These are phyloP conservation scores for Candida sanyaensis DNA, from an alignment of 1,139 yeast genomes.

Conservation along the genomic window DNA sequence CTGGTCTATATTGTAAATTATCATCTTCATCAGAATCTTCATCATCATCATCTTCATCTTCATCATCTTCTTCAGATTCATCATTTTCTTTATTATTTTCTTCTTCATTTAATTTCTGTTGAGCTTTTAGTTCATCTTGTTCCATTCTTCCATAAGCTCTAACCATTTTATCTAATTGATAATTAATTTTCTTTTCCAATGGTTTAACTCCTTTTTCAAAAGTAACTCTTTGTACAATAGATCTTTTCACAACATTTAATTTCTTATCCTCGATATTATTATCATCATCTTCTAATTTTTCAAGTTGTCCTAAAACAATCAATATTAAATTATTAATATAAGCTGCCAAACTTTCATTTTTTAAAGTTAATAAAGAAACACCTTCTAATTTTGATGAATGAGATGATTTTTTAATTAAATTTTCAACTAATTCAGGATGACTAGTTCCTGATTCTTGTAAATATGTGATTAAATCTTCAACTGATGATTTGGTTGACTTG, in stretches of 20 bases:
- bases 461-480: constrained; percentile 14
- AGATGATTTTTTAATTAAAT: constrained; percentile 26
- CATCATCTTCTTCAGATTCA: too few relatives aligned
- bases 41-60: constrained; percentile 22
- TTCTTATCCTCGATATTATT: constrained; percentile 21
- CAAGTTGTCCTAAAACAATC: constrained; percentile 54
- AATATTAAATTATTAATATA: constrained; percentile 70
- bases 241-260: constrained; percentile 49
- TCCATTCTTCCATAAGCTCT: constrained; percentile 72
- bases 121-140: constrained; percentile 29
- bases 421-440: constrained; percentile 28
- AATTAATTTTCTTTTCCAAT: constrained; percentile 79
- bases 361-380: constrained; percentile 72
- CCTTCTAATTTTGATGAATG: constrained; percentile 44
- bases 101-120: constrained; percentile 17
- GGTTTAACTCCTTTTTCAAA: constrained; percentile 92
- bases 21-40: constrained; percentile 51
- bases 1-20: constrained; percentile 64
- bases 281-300: constrained; percentile 38
- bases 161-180: constrained; percentile 88
- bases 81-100: constrained; percentile 24
- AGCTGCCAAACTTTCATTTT: constrained; percentile 75
- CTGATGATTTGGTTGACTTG: constrained; percentile 25
- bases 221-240: constrained; percentile 74
- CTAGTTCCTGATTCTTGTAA: neutral